phyloP scores from a whole-genome alignment of 225 moss, liverwort and hornwort species.

The Marchantia paleacea region DNA sequence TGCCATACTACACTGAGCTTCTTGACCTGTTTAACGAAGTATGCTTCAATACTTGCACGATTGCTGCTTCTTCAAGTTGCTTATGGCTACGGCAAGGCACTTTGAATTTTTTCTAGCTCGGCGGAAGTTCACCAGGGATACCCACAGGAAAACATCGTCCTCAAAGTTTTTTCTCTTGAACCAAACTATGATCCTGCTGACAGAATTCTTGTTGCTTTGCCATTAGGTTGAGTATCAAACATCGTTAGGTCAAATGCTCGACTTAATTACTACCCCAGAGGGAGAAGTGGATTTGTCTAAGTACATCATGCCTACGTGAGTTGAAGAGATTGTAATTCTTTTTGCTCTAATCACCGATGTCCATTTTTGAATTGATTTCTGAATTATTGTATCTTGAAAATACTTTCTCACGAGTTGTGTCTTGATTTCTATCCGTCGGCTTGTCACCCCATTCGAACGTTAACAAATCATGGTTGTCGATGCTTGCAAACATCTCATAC shows the following conservation, averaged over 20 bases:
- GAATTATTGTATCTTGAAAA: too few relatives aligned
- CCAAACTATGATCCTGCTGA: not conserved
- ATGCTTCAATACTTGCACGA: not conserved
- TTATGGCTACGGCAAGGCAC: not conserved
- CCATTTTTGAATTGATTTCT: not conserved
- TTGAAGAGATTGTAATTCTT: not conserved
- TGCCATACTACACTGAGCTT: slow-evolving; percentile 70
- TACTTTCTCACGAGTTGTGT: too few relatives aligned
- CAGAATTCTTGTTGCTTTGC: not conserved
- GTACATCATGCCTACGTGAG: slow-evolving; percentile 42
- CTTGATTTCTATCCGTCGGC: too few relatives aligned
- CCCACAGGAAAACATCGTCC: not conserved
- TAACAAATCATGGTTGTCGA: not conserved
- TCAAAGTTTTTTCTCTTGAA: not conserved
- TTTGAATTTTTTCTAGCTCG: not conserved
- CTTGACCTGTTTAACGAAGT: slow-evolving; percentile 84
- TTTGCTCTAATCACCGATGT: not conserved
- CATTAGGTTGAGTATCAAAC: slow-evolving; percentile 49
- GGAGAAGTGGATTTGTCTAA: slow-evolving; percentile 49
- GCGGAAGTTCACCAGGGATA: not conserved
- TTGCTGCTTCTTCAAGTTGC: too few relatives aligned
- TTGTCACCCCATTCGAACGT: too few relatives aligned
- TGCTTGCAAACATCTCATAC: not conserved
- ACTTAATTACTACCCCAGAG: slow-evolving; percentile 49
- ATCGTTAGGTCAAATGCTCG: slow-evolving; percentile 39